Percentiles rank a stretch among this genome's conserved stretches.
phyloP scores from a whole-genome alignment of 805 yeast genomes.

The Nakazawaea siamensis region DNA sequence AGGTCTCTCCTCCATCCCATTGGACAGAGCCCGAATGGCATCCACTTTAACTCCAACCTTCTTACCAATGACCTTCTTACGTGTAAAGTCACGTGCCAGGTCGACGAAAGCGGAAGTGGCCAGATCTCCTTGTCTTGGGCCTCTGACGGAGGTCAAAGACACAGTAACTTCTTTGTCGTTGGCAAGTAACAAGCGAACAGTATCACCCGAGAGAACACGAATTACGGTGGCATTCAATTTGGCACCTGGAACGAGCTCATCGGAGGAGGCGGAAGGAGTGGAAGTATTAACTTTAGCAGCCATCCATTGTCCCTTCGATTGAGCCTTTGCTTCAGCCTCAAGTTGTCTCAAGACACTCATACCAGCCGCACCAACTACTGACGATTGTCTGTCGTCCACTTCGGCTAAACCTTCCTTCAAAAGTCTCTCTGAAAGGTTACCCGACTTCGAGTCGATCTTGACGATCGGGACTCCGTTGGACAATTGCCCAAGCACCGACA shows the following conservation, averaged over 20 bases:
- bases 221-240: slow-evolving; percentile 47
- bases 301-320: slow-evolving; percentile 49
- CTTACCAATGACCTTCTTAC: slow-evolving; percentile 66
- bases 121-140: slow-evolving; percentile 60
- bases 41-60: slow-evolving; percentile 53
- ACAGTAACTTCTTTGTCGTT: slow-evolving; percentile 52
- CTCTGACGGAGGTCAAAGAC: slow-evolving; percentile 69
- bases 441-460: slow-evolving; percentile 24
- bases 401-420: slow-evolving; percentile 66
- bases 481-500: slow-evolving; percentile 50
- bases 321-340: slow-evolving; percentile 51
- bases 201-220: slow-evolving; percentile 61
- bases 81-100: slow-evolving; percentile 66
- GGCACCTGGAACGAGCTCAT: slow-evolving; percentile 34
- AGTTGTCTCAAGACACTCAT: slow-evolving; percentile 58
- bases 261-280: slow-evolving; percentile 9
- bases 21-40: slow-evolving; percentile 53
- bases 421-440: slow-evolving; percentile 56
- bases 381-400: slow-evolving; percentile 75
- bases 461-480: slow-evolving; percentile 56
- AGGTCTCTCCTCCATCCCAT: slow-evolving; percentile 57
- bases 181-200: slow-evolving; percentile 44
- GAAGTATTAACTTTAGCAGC: slow-evolving; percentile 15
- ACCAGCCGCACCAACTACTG: slow-evolving; percentile 51
- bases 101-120: slow-evolving; percentile 47